Percentiles rank a stretch among this genome's conserved stretches.
These are phyloP conservation scores for Pyrenopolyporus hunteri DNA, from an alignment of 495 filamentous ascomycete species.

Conservation along the genomic window DNA sequence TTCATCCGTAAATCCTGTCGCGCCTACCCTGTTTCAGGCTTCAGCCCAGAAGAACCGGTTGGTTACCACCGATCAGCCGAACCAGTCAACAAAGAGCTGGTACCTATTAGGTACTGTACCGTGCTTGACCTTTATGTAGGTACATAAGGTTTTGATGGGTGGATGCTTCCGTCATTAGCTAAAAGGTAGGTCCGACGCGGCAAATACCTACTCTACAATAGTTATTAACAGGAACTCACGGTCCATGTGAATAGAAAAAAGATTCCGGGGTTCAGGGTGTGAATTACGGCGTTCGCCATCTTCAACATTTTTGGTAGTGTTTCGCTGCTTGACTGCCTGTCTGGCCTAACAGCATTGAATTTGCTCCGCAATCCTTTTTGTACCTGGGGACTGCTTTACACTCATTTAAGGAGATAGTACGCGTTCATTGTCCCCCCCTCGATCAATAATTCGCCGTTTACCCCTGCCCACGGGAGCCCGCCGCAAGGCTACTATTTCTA, in stretches of 20 bases:
- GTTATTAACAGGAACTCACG: neutral
- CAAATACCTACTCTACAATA: neutral
- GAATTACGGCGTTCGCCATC: constrained; percentile 6
- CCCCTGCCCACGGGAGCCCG: neutral
- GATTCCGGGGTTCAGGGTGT: neutral
- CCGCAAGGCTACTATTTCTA: constrained; percentile 29
- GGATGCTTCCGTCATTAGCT: constrained; percentile 35
- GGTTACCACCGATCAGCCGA: neutral
- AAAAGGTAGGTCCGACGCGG: constrained; percentile 20
- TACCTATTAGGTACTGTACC: neutral
- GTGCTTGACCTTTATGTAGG: neutral
- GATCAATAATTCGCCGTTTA: neutral
- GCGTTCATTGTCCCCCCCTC: constrained; percentile 13
- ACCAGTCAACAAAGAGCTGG: constrained; percentile 1
- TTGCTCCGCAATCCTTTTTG: constrained; percentile 1
- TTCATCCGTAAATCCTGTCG: neutral
- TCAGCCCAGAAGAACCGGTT: constrained; percentile 9
- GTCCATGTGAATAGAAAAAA: too few relatives aligned
- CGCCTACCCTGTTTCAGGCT: neutral
- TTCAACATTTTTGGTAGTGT: constrained; percentile 15
- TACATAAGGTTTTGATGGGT: neutral
- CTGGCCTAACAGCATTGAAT: neutral
- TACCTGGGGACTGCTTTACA: neutral
- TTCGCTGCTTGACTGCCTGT: neutral
- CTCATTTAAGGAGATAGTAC: neutral